Percentiles rank a stretch among this genome's conserved stretches.
Evolutionary conservation across 2,329 filamentous ascomycete genomes (phyloP).

Genomic region (Fusarium cyanostomum): DNA sequence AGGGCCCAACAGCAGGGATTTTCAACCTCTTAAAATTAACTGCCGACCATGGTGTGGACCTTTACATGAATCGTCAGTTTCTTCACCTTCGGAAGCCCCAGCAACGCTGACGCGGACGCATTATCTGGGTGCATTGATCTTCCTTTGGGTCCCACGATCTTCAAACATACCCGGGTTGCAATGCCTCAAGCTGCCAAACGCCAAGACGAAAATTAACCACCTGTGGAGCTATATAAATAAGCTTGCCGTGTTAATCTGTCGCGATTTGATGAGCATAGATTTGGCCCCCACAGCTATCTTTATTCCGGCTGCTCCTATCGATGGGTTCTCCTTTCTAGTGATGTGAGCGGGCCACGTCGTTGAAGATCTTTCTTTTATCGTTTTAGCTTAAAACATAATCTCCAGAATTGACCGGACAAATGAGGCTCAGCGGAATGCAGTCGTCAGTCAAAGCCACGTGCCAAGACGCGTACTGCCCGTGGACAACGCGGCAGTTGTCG

Average conservation of each 20-base stretch:
- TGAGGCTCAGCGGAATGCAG: not conserved
- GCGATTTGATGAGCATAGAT: slow-evolving; percentile 7
- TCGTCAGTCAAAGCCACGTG: not conserved
- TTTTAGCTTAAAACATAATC: not conserved
- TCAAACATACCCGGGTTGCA: not conserved
- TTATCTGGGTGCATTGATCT: not conserved
- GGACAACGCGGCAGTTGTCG: too few relatives aligned
- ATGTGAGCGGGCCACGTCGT: not conserved
- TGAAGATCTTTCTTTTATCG: not conserved
- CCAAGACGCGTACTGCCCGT: not conserved
- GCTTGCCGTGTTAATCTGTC: not conserved
- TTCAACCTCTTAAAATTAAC: slow-evolving; percentile 20
- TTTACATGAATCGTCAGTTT: slow-evolving; percentile 14
- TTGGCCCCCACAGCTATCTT: not conserved
- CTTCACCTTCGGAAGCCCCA: not conserved
- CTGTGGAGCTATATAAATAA: not conserved
- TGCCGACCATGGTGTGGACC: slow-evolving; percentile 18
- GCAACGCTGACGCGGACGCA: not conserved
- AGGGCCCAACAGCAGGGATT: slow-evolving; percentile 23
- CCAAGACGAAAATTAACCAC: not conserved
- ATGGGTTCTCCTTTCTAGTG: too few relatives aligned
- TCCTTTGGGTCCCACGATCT: not conserved
- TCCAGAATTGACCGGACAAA: not conserved
- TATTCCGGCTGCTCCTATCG: not conserved
- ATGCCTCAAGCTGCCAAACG: not conserved